Evolutionary conservation across 1,284 basidiomycete genomes (phyloP).

Genomic region (Trametes versicolor): DNA sequence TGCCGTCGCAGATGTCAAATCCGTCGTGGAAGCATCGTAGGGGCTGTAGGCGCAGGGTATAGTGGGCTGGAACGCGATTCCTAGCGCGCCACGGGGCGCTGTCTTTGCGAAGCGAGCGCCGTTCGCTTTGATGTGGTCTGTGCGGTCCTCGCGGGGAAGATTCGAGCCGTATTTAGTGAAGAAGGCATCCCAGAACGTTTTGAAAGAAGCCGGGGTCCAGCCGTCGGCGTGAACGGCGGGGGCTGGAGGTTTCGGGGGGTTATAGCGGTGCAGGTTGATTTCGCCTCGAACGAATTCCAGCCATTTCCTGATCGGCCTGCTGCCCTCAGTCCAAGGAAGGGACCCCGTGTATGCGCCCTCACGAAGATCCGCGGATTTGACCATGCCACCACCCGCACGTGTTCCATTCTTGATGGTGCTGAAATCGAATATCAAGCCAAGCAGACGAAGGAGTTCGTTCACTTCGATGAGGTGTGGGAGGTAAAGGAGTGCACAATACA

Average conservation of each 20-base stretch:
- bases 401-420: too few species aligned
- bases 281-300: background rate
- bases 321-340: background rate
- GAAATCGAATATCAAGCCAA: background rate
- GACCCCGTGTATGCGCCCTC: background rate
- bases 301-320: background rate
- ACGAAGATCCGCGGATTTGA: background rate
- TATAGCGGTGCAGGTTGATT: background rate
- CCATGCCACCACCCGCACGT: background rate
- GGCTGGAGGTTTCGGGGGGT: too few species aligned
- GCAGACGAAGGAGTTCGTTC: background rate
- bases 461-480: background rate
- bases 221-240: too few species aligned
- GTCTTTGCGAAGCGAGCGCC: background rate
- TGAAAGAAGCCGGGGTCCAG: background rate
- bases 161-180: background rate
- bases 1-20: background rate
- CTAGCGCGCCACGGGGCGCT: background rate
- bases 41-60: background rate
- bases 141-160: background rate
- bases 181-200: background rate
- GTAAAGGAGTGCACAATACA: conserved; percentile 16
- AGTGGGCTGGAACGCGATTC: background rate
- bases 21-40: background rate
- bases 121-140: background rate